These are phyloP conservation scores for Colletotrichum gloeosporioides DNA, from an alignment of 2,329 filamentous ascomycete species.

Conservation along the genomic window DNA sequence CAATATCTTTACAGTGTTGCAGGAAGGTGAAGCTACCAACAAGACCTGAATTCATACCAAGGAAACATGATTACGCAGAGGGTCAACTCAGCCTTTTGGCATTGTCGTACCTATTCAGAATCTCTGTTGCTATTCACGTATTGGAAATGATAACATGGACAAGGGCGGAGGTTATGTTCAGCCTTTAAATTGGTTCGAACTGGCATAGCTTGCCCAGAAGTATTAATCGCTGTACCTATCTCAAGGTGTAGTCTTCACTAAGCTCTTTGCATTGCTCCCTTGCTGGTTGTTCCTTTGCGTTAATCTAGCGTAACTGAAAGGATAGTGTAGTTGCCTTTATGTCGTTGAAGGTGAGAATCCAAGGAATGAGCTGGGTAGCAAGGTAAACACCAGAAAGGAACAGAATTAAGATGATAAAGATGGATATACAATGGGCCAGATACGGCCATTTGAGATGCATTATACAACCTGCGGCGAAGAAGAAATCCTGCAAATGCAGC, in stretches of 20 bases:
- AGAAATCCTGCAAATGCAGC: too few relatives aligned
- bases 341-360: background rate
- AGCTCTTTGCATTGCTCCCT: too few relatives aligned
- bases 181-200: rapidly evolving
- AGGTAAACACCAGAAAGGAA: background rate
- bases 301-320: background rate
- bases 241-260: rapidly evolving
- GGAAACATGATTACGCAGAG: rapidly evolving
- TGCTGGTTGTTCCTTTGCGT: rapidly evolving
- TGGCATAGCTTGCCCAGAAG: rapidly evolving
- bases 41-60: too few relatives aligned
- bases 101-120: too few relatives aligned
- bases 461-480: too few relatives aligned
- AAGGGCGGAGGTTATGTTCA: rapidly evolving
- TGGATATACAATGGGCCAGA: too few relatives aligned
- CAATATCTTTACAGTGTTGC: too few relatives aligned
- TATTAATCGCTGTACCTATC: rapidly evolving
- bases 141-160: rapidly evolving
- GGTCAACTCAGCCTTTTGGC: background rate
- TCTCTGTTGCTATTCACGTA: rapidly evolving
- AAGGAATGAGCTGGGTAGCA: background rate
- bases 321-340: rapidly evolving
- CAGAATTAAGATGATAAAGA: too few relatives aligned
- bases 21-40: too few relatives aligned
- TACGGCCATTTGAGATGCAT: too few relatives aligned